Percentiles rank a stretch among this genome's conserved stretches.
Evolutionary conservation across 805 yeast species (phyloP).

Genomic region (Myxozyma neotropica): DNA sequence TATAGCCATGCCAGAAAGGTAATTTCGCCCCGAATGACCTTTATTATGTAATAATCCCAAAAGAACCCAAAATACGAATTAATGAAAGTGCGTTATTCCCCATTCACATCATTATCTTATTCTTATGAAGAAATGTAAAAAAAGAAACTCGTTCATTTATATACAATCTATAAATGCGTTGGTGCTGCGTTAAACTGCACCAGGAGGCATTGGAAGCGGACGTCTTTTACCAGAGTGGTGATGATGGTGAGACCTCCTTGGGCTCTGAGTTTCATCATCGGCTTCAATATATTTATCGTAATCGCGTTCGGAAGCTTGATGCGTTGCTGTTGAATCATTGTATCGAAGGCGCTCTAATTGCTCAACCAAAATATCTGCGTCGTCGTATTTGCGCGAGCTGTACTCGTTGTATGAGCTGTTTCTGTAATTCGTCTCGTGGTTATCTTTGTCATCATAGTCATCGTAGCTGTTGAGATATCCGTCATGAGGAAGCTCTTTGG

Average conservation of each 20-base stretch:
- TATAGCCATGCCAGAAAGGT: too few relatives aligned
- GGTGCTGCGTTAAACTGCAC: background rate
- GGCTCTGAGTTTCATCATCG: background rate
- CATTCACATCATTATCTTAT: too few relatives aligned
- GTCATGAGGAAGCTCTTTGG: background rate
- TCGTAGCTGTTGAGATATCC: background rate
- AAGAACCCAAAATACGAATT: background rate
- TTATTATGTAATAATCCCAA: background rate
- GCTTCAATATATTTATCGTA: background rate
- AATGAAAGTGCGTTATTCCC: too few relatives aligned
- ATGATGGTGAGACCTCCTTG: background rate
- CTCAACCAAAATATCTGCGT: slow-evolving; percentile 1
- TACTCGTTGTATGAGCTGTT: background rate
- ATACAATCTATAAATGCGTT: background rate
- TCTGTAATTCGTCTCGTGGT: background rate
- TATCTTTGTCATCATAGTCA: background rate
- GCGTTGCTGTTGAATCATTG: background rate
- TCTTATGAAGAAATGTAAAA: background rate
- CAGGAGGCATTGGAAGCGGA: slow-evolving; percentile 5
- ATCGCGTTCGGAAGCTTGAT: background rate
- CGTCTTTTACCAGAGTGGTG: background rate
- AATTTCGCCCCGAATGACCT: too few relatives aligned
- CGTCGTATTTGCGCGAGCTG: background rate
- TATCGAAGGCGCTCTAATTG: background rate
- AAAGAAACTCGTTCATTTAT: background rate